These are phyloP conservation scores for Prinsepia uniflora DNA, from an alignment of 306 rosid genomes.

Conservation along the genomic window DNA sequence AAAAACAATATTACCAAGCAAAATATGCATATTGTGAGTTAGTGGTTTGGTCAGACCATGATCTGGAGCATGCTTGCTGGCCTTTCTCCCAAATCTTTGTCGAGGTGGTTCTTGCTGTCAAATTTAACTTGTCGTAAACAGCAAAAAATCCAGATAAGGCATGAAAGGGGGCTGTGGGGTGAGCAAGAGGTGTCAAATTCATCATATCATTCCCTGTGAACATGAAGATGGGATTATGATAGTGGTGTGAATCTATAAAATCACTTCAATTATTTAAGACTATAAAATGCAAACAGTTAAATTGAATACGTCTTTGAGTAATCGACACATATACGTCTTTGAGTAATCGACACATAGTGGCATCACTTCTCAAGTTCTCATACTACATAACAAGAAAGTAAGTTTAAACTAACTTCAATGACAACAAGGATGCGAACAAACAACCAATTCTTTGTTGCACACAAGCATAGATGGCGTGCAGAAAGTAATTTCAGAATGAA, in stretches of 20 bases:
- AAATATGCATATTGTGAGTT: conserved; percentile 38
- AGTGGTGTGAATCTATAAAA: background rate
- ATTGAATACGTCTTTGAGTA: too few species aligned
- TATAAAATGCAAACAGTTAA: background rate
- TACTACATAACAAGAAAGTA: too few species aligned
- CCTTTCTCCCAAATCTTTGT: too few species aligned
- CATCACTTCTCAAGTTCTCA: too few species aligned
- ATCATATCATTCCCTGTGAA: conserved; percentile 47
- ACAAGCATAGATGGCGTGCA: too few species aligned
- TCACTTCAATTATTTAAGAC: background rate
- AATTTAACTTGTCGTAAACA: conserved; percentile 59
- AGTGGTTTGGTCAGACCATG: conserved; percentile 48
- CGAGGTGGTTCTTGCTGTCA: conserved; percentile 60
- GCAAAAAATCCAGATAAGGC: conserved; percentile 81
- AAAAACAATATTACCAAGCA: conserved; percentile 63
- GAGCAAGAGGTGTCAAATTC: conserved; percentile 47
- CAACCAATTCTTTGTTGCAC: too few species aligned
- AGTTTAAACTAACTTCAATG: too few species aligned
- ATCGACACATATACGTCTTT: too few species aligned
- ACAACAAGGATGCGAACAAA: too few species aligned
- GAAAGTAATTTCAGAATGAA: too few species aligned
- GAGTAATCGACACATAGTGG: too few species aligned
- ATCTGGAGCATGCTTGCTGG: conserved; percentile 57
- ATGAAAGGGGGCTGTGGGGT: conserved; percentile 46
- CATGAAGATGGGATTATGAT: conserved; percentile 19